Conservation (phyloP, 768 basidiomycete genomes). For the Rhizopogon sp. region DNA sequence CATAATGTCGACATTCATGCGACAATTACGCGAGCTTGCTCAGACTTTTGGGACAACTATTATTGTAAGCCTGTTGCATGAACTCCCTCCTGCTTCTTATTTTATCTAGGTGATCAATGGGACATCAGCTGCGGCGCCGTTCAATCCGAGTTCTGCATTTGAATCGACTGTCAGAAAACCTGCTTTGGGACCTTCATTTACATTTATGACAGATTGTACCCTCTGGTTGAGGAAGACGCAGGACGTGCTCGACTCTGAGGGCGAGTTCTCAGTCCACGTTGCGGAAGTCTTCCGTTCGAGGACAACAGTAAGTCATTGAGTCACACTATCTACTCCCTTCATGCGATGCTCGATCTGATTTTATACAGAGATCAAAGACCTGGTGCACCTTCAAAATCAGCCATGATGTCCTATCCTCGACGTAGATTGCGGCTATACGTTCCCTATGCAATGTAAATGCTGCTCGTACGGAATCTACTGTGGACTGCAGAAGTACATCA, state of each 20-base stretch:
- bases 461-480: neutral
- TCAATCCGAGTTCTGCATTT: constrained; percentile 30
- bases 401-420: constrained; percentile 22
- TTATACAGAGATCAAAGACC: constrained; percentile 30
- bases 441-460: too few species aligned
- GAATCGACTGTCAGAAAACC: constrained; percentile 48
- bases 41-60: constrained; percentile 40
- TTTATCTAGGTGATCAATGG: constrained; percentile 55
- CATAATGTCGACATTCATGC: constrained; percentile 68
- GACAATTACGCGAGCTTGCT: constrained; percentile 48
- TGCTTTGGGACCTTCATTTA: constrained; percentile 71
- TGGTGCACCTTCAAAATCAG: constrained; percentile 37
- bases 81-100: neutral
- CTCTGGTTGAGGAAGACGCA: constrained; percentile 53
- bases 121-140: constrained; percentile 32
- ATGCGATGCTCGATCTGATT: neutral
- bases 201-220: constrained; percentile 66
- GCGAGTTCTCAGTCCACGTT: constrained; percentile 21
- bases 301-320: constrained; percentile 32
- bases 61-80: constrained; percentile 39
- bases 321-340: neutral
- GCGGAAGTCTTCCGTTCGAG: constrained; percentile 42
- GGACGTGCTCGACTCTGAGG: constrained; percentile 9
- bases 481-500: neutral
- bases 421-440: neutral